Conservation (phyloP, 1,139 yeast genomes). For the Yamadazyma conglobata region DNA sequence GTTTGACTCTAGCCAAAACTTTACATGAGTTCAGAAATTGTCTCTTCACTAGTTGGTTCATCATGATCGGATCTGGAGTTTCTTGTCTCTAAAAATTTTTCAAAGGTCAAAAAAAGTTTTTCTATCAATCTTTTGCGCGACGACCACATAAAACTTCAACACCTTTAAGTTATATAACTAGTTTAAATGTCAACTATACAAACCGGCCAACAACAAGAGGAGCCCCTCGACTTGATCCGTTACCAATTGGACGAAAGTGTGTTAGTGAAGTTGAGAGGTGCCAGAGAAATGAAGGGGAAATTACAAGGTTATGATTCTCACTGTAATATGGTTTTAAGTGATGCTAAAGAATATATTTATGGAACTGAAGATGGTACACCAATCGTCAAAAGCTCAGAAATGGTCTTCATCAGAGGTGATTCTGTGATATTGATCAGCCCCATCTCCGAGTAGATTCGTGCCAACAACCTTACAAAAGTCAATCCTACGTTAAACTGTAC, state of each 20-base stretch:
- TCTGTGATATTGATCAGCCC: slow-evolving; percentile 79
- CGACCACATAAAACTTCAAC: not conserved
- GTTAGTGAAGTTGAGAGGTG: slow-evolving; percentile 91
- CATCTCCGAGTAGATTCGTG: slow-evolving; percentile 9
- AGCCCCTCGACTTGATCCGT: slow-evolving; percentile 84
- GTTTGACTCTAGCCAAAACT: slow-evolving; percentile 21
- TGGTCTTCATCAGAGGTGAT: slow-evolving; percentile 96
- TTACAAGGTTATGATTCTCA: slow-evolving; percentile 96
- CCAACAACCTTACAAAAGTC: no score
- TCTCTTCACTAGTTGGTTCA: slow-evolving; percentile 13
- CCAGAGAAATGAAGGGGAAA: slow-evolving; percentile 86
- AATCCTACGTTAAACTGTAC: no score
- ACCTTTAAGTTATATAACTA: not conserved
- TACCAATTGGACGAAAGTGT: slow-evolving; percentile 85
- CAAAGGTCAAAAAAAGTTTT: no score
- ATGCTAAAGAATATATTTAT: slow-evolving; percentile 82
- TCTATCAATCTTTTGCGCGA: slow-evolving; percentile 1
- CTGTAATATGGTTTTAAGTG: slow-evolving; percentile 93
- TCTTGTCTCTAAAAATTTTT: slow-evolving; percentile 7
- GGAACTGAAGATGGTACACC: slow-evolving; percentile 50
- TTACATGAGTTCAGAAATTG: slow-evolving; percentile 18
- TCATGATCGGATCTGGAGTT: no score
- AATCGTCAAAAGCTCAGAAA: slow-evolving; percentile 60
- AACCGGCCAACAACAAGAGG: slow-evolving; percentile 38
- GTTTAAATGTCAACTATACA: slow-evolving; percentile 37